Conservation (phyloP, 768 basidiomycete genomes). For the Lactarius tabidus region DNA sequence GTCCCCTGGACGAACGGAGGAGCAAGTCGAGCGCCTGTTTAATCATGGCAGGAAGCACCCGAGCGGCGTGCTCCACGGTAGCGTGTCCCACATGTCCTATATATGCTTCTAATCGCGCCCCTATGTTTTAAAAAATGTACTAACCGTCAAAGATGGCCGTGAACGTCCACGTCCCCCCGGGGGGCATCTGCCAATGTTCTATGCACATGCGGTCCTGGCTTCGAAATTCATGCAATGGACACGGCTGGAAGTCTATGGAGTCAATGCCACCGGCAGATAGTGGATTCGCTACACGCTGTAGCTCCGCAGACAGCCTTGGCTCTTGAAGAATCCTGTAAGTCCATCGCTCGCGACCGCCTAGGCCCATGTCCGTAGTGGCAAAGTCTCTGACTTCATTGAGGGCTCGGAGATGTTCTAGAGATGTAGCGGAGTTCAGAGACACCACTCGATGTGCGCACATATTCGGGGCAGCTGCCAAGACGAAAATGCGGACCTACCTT, state of each 20-base stretch:
- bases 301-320: constrained; percentile 37
- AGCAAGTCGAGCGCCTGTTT: constrained; percentile 37
- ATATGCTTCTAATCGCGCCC: constrained; percentile 1
- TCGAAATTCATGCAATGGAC: constrained; percentile 33
- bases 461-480: constrained; percentile 21
- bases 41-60: constrained; percentile 40
- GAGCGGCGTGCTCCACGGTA: constrained; percentile 43
- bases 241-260: constrained; percentile 44
- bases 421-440: constrained; percentile 42
- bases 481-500: background rate
- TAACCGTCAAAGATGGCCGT: constrained; percentile 46
- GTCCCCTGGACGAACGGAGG: constrained; percentile 29
- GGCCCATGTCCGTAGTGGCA: constrained; percentile 50
- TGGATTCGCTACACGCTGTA: constrained; percentile 38
- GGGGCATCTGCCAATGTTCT: constrained; percentile 40
- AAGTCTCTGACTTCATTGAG: constrained; percentile 53
- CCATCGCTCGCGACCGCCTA: constrained; percentile 49
- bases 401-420: constrained; percentile 46
- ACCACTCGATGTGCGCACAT: constrained; percentile 33
- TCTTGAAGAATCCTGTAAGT: constrained; percentile 48
- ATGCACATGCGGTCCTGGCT: constrained; percentile 42
- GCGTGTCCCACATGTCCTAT: constrained; percentile 48
- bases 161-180: constrained; percentile 41
- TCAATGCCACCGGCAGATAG: constrained; percentile 35
- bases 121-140: constrained; percentile 14